A percentile compares a stretch with the other conserved stretches of the same genome.
phyloP scores from a whole-genome alignment of 2,329 filamentous ascomycete species.

The Aspergillus ibericus region DNA sequence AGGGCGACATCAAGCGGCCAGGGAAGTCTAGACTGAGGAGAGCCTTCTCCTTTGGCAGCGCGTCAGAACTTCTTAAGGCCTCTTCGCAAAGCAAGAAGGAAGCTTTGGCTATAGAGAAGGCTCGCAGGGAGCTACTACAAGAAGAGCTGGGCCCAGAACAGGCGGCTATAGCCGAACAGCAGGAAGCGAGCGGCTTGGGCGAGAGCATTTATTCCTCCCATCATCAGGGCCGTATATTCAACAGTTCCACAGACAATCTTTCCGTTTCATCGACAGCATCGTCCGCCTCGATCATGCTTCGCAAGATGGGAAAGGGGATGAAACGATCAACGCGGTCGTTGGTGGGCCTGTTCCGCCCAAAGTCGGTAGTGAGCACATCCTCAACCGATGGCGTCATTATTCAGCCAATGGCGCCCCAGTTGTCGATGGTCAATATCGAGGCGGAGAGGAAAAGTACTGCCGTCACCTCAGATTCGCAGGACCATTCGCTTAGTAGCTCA shows the following conservation, averaged over 20 bases:
- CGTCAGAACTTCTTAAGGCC: slow-evolving; percentile 80
- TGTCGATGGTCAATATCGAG: slow-evolving; percentile 95
- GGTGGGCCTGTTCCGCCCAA: slow-evolving; percentile 91
- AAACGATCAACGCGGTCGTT: slow-evolving; percentile 90
- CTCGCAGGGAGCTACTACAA: slow-evolving; percentile 64
- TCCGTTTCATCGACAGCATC: slow-evolving; percentile 52
- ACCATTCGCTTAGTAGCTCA: slow-evolving; percentile 69
- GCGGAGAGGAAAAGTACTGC: slow-evolving; percentile 85
- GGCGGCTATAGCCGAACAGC: slow-evolving; percentile 83
- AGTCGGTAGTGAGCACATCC: slow-evolving; percentile 78
- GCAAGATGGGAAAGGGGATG: slow-evolving; percentile 99
- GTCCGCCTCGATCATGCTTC: slow-evolving; percentile 58
- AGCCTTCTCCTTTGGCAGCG: slow-evolving; percentile 95
- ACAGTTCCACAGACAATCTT: slow-evolving; percentile 89
- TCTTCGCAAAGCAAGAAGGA: slow-evolving; percentile 62
- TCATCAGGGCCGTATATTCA: slow-evolving; percentile 78
- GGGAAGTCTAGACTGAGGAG: slow-evolving; percentile 84
- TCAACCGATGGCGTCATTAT: slow-evolving; percentile 62
- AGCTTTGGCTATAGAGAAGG: slow-evolving; percentile 52
- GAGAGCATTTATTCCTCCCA: slow-evolving; percentile 78
- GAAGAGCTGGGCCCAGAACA: slow-evolving; percentile 84
- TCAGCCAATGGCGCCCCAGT: slow-evolving; percentile 73
- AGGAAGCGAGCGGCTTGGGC: slow-evolving; percentile 88
- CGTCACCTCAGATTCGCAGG: slow-evolving; percentile 64
- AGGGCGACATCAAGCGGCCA: slow-evolving; percentile 74